These are phyloP conservation scores for Miscanthus sacchariflorus DNA, from an alignment of 202 grass and related monocot species.

Conservation along the genomic window DNA sequence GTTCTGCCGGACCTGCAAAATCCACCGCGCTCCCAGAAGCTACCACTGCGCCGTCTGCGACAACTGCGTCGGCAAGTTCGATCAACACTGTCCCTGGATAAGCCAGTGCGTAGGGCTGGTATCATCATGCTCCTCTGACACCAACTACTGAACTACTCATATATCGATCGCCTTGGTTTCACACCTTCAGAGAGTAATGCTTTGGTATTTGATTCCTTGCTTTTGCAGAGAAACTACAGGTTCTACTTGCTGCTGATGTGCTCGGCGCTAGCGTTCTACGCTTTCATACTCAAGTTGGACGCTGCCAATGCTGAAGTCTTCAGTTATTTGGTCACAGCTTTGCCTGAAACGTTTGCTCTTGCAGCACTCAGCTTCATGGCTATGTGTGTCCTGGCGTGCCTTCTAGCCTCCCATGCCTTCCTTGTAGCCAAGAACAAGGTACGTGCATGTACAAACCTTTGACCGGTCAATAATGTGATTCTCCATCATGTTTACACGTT, in stretches of 20 bases:
- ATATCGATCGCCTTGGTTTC: background rate
- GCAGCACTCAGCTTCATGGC: conserved; percentile 55
- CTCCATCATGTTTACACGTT: background rate
- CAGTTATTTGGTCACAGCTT: conserved; percentile 9
- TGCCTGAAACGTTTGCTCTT: conserved; percentile 55
- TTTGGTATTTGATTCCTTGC: background rate
- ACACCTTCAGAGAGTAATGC: background rate
- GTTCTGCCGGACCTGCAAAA: conserved; percentile 63
- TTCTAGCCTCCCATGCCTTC: conserved; percentile 55
- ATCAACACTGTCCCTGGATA: conserved; percentile 74
- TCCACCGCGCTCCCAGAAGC: conserved; percentile 61
- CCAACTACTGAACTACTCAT: background rate
- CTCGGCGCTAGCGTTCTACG: conserved; percentile 49
- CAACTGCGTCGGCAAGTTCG: conserved; percentile 72
- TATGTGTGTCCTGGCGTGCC: conserved; percentile 52
- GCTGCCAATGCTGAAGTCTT: conserved; percentile 8
- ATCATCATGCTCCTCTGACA: background rate
- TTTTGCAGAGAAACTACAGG: conserved; percentile 64
- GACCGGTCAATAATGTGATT: background rate
- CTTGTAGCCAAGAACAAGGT: conserved; percentile 67
- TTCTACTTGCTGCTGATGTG: conserved; percentile 59
- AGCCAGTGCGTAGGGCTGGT: conserved; percentile 72
- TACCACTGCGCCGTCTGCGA: conserved; percentile 71
- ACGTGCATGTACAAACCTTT: background rate
- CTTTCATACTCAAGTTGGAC: conserved; percentile 39